Evolutionary conservation across 2,329 filamentous ascomycete genomes (phyloP), one percentile per base, ranked within the genome.

Genomic region (Penicillium sp.): DNA sequence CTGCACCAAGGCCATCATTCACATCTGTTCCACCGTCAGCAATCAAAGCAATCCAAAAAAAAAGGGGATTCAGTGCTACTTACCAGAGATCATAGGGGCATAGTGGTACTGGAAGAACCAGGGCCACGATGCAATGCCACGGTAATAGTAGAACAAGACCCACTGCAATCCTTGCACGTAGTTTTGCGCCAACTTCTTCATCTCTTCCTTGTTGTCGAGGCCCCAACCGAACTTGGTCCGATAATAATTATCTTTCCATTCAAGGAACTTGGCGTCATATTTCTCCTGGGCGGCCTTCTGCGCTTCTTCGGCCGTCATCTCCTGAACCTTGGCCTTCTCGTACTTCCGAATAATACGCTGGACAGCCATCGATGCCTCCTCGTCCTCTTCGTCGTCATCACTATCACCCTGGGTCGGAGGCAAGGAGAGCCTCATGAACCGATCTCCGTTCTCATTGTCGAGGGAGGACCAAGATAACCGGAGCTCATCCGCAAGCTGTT

Each of bases 81-180:
- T 77, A 88, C 87, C 87, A 63, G 91, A 96, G 57, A 97, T 99
- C 85, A 97, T 91, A 1, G 94, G 94, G 10, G 96, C 90, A 75
- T 99, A 99, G 77, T 99, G 96, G 75, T 96, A 99, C 60, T 83
- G 82, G 76, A 97, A 99, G 78, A 90, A 99, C 94, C 94, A 99
- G 15, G 94, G 92, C 94, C 94, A 99, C 13, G 93, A 97, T 17
- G 91, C 94, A 59, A 99, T 94, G 61, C 94, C 94, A 53, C 89
- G 88, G 78, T 99, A 99, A 77, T 99, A 99, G 79, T 99, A 99
- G 76, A 89, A 97, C 49, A 99, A 81, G 43, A 99, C 94, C 96
- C 94, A 99, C 74, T 99, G 94, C 60, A 99, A 79, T 60, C 94
- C 94, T 77, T 99, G 91, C 7, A 99, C 92, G 69, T 99, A 99